Evolutionary conservation across 257 asterid species (phyloP).

Genomic region (Solanum etuberosum): DNA sequence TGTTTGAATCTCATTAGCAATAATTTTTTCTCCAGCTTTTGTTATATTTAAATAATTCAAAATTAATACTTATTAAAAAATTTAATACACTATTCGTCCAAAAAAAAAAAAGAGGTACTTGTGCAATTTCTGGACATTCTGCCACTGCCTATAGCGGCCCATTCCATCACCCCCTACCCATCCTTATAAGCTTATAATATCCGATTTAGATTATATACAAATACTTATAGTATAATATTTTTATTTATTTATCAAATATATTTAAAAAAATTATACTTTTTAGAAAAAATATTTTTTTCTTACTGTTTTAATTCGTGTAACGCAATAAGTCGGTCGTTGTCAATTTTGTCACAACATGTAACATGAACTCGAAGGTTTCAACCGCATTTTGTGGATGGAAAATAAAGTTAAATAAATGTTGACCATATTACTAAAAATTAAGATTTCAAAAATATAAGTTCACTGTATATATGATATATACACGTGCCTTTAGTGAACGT

Average conservation of each 20-base stretch:
- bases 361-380: neutral
- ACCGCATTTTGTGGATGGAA: neutral
- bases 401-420: neutral
- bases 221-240: neutral
- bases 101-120: too few species aligned
- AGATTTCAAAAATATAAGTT: neutral
- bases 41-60: too few species aligned
- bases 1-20: too few species aligned
- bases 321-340: neutral
- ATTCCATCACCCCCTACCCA: too few species aligned
- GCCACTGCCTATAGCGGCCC: neutral
- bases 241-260: neutral
- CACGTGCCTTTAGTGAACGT: neutral
- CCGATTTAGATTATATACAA: neutral
- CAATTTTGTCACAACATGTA: neutral
- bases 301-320: neutral
- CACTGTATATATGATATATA: slow-evolving; percentile 1
- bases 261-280: too few species aligned
- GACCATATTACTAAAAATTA: neutral
- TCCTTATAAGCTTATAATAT: neutral
- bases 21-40: neutral
- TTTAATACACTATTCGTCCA: neutral
- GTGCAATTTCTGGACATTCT: neutral
- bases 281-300: neutral
- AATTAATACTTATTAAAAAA: too few species aligned